Percentiles rank a stretch among this genome's conserved stretches.
Conservation (phyloP, 441 rosid species). For the Pelargonium myrrhifolium region DNA sequence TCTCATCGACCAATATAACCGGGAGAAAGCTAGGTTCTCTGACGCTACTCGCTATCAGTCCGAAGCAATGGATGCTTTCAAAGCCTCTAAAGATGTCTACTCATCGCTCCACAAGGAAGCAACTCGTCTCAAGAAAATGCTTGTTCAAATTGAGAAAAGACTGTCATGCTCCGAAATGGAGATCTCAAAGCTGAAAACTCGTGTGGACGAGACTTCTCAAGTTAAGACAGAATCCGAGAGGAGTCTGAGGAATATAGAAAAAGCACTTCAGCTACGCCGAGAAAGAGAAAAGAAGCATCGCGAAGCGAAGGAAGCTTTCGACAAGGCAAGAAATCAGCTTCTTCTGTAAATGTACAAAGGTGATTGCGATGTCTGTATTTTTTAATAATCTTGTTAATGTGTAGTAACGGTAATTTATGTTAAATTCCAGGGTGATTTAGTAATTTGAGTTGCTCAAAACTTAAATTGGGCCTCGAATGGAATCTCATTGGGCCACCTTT, state of each 20-base stretch:
- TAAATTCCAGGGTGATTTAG: too few relatives aligned
- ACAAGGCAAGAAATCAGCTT: slow-evolving; percentile 10
- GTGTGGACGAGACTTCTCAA: neutral
- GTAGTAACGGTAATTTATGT: too few relatives aligned
- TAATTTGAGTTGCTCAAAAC: too few relatives aligned
- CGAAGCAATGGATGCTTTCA: neutral
- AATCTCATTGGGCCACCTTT: too few relatives aligned
- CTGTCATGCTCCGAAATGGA: slow-evolving; percentile 5
- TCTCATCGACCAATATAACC: neutral
- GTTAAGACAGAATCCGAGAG: neutral
- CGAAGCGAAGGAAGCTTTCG: slow-evolving; percentile 7
- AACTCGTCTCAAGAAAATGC: slow-evolving; percentile 4
- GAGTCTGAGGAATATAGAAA: slow-evolving; percentile 1
- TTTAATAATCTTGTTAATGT: too few relatives aligned
- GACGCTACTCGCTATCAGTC: neutral
- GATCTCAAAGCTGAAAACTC: neutral
- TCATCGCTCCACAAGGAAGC: slow-evolving; percentile 5
- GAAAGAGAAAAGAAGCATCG: slow-evolving; percentile 3
- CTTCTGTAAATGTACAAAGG: neutral
- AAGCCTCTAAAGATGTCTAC: neutral
- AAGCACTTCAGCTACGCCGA: neutral
- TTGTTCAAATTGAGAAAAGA: neutral
- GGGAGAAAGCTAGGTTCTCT: neutral
- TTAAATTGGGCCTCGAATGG: too few relatives aligned
- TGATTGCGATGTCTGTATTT: neutral